phyloP scores from a whole-genome alignment of 306 rosid species.

The Quercus rubra region DNA sequence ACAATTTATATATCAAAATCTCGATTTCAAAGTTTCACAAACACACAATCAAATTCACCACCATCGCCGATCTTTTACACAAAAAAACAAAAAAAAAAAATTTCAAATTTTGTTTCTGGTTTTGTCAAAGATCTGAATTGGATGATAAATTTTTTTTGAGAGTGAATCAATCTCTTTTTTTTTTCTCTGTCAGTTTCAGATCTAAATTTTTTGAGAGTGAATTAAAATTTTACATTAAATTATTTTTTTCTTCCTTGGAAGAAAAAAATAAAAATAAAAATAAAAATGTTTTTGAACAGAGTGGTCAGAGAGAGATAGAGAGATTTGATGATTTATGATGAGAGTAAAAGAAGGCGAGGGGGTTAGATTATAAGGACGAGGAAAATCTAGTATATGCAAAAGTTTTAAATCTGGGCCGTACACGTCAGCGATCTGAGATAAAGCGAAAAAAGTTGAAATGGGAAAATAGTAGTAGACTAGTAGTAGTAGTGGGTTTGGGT shows the following conservation, averaged over 20 bases:
- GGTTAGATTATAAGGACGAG: conserved; percentile 2
- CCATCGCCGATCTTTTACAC: background rate
- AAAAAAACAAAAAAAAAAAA: background rate
- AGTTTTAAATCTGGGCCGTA: conserved; percentile 57
- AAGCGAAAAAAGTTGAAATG: too few species aligned
- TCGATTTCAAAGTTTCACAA: background rate
- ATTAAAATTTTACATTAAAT: background rate
- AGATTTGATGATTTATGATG: background rate
- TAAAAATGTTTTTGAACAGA: background rate
- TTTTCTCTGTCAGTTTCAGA: conserved; percentile 20
- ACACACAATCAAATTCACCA: background rate
- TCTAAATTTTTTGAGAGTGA: background rate
- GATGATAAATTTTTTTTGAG: background rate
- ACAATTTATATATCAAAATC: conserved; percentile 3
- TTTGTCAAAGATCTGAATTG: conserved; percentile 17
- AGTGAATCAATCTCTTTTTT: too few species aligned
- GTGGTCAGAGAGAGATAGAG: background rate
- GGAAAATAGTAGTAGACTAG: too few species aligned
- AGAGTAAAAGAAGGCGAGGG: background rate
- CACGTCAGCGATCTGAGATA: conserved; percentile 63
- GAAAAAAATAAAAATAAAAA: background rate
- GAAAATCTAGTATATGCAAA: conserved; percentile 29
- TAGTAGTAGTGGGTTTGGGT: too few species aligned
- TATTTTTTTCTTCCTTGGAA: background rate
- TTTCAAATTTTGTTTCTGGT: conserved; percentile 18